Conservation (phyloP, 345 rosid genomes). For the Ceriops zippeliana region DNA sequence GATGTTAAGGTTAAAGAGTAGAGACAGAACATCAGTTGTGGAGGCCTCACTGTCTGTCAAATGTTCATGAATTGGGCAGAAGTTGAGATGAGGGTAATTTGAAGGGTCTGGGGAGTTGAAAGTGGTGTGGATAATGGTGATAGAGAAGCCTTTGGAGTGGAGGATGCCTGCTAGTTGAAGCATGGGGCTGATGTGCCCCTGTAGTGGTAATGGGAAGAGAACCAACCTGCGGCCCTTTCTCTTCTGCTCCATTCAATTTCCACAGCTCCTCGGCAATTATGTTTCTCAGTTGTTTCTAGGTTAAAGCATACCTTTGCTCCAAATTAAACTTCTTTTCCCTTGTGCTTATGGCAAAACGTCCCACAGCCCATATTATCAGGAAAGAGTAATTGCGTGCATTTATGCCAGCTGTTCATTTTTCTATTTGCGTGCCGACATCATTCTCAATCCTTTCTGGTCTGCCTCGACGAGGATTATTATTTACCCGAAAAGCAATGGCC, state of each 20-base stretch:
- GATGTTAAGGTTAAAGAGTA: slow-evolving; percentile 11
- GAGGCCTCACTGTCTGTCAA: slow-evolving; percentile 19
- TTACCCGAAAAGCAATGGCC: too few relatives aligned
- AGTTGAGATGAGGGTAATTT: slow-evolving; percentile 26
- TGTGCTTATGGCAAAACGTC: too few relatives aligned
- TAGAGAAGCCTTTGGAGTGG: slow-evolving; percentile 33
- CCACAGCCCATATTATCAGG: too few relatives aligned
- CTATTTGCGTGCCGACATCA: too few relatives aligned
- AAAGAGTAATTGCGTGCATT: too few relatives aligned
- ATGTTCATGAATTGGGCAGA: slow-evolving; percentile 23
- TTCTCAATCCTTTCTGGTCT: too few relatives aligned
- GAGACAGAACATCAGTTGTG: slow-evolving; percentile 11
- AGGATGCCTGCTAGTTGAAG: slow-evolving; percentile 38
- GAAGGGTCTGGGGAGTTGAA: slow-evolving; percentile 34
- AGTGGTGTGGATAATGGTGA: slow-evolving; percentile 29
- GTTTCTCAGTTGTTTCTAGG: too few relatives aligned
- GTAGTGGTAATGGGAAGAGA: slow-evolving; percentile 31
- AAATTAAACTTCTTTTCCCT: too few relatives aligned
- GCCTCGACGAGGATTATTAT: too few relatives aligned
- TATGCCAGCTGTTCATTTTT: too few relatives aligned
- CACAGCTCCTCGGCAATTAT: too few relatives aligned
- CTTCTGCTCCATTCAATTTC: neutral
- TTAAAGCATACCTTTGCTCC: too few relatives aligned
- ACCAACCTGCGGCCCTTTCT: slow-evolving; percentile 9
- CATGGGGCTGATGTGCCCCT: slow-evolving; percentile 42